These are phyloP conservation scores for Hyaloscypha finlandica DNA, from an alignment of 495 filamentous ascomycete species.

Conservation along the genomic window DNA sequence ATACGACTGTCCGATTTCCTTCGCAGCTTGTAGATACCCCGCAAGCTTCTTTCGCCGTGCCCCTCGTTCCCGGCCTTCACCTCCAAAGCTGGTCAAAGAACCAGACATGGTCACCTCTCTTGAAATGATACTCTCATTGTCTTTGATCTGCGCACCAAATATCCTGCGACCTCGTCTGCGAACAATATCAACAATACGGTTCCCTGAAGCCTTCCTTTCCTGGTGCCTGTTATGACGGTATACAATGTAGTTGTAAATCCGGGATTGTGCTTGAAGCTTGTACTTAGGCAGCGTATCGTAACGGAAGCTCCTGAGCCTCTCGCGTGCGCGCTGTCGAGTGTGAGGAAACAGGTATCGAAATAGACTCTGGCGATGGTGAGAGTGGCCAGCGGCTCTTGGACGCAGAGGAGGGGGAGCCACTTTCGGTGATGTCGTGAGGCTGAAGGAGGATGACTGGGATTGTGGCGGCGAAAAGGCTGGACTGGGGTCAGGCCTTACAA, in stretches of 20 bases:
- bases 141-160: constrained; percentile 25
- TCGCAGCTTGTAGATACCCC: constrained; percentile 84
- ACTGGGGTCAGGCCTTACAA: neutral
- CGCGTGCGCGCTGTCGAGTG: constrained; percentile 39
- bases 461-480: neutral
- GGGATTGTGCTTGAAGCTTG: constrained; percentile 67
- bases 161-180: constrained; percentile 47
- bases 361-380: constrained; percentile 31
- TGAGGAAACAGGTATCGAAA: constrained; percentile 33
- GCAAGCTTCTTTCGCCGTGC: constrained; percentile 76
- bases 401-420: constrained; percentile 24
- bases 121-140: constrained; percentile 26
- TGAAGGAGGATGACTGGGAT: neutral
- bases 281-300: constrained; percentile 73
- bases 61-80: constrained; percentile 57
- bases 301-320: constrained; percentile 64
- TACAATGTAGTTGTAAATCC: constrained; percentile 73
- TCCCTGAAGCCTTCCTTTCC: constrained; percentile 42
- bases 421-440: neutral
- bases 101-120: constrained; percentile 33
- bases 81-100: neutral
- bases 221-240: constrained; percentile 57
- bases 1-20: constrained; percentile 88
- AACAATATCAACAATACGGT: constrained; percentile 53
- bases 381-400: constrained; percentile 28